Base-by-base conservation (phyloP, 371 early-diverging fungal genomes). In the Apophysomyces trapeziformis region DNA sequence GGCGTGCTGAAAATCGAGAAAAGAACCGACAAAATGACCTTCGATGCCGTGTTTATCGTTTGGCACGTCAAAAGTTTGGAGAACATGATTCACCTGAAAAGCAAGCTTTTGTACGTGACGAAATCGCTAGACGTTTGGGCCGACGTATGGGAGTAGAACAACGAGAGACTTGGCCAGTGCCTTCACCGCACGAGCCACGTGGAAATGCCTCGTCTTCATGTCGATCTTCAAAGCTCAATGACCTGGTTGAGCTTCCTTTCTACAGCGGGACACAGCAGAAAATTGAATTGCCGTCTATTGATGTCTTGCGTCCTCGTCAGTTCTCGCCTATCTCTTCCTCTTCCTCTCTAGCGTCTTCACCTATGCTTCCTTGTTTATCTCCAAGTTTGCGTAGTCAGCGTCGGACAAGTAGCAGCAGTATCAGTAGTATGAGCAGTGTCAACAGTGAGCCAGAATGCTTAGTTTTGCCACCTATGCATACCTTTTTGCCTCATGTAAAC, bases 11-110 rank as follows among this genome's bases (percentile, higher is more conserved):
- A 64, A 87, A 87, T 46, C 74, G 83, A 59, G 88, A 87, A 57
- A 87, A 87, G 58, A 87, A 90, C 63, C 75, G 85, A 58, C 79
- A 86, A 58, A 90, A 90, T 65, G 90, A 90, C 59, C 72, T 89
- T 67, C 76, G 90, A 21, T 90, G 89, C 59, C 87, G 90, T 50
- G 90, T 90, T 2, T 89, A 90, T 71, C 83, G 89, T 6, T 75
- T 86, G 47, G 90, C 90, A 2, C 75, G 87, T 9, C 85, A 86
- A 65, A 83, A 80, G 41, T 90, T 85, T 68, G 90, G 89, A 13
- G 80, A 83, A 11, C 76, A 76, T 11, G 85, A 87, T 45, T 82
- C 87, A 12, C 70, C 74, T 2, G 87, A 84, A 58, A 85, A 87
- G 21, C 84, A 87, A 59, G 78, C 80, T 0, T 90, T 87, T 82